phyloP scores from a whole-genome alignment of 148 eudicot genomes.

The Fagopyrum tataricum region DNA sequence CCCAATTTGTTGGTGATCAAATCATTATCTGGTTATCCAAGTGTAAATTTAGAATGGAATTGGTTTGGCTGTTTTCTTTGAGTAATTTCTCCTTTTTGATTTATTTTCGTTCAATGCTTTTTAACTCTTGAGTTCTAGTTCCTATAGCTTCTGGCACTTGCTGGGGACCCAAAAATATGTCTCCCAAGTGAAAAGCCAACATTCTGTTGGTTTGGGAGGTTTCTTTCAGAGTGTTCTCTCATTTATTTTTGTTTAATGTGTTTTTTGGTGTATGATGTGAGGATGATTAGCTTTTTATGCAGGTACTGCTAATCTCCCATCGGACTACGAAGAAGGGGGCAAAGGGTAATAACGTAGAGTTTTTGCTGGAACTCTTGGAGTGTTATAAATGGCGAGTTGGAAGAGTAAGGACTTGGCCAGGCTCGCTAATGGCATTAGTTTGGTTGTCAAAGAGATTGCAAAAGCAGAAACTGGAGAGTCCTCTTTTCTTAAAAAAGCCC shows the following conservation, averaged over 20 bases:
- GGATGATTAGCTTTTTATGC: slow-evolving; percentile 8
- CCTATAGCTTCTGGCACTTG: background rate
- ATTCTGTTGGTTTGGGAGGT: background rate
- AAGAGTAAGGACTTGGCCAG: slow-evolving; percentile 41
- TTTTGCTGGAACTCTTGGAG: background rate
- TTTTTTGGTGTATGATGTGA: slow-evolving; percentile 1
- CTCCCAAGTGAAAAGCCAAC: background rate
- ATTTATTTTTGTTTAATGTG: background rate
- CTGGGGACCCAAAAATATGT: background rate
- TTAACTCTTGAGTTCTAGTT: background rate
- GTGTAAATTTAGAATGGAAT: background rate
- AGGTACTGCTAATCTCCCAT: background rate
- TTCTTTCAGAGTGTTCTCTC: background rate
- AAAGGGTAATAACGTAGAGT: background rate
- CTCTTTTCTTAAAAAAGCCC: slow-evolving; percentile 38
- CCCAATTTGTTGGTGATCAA: background rate
- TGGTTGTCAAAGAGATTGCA: slow-evolving; percentile 53
- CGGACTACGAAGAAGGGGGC: background rate
- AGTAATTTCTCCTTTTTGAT: background rate
- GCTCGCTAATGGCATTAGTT: slow-evolving; percentile 52
- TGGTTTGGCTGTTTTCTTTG: background rate
- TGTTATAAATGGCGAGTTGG: slow-evolving; percentile 1
- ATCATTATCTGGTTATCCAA: background rate
- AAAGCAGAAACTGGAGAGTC: slow-evolving; percentile 23
- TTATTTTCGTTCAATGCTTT: background rate